These are phyloP conservation scores for Kodamaea sagamina DNA, from an alignment of 805 yeast genomes.

Conservation along the genomic window DNA sequence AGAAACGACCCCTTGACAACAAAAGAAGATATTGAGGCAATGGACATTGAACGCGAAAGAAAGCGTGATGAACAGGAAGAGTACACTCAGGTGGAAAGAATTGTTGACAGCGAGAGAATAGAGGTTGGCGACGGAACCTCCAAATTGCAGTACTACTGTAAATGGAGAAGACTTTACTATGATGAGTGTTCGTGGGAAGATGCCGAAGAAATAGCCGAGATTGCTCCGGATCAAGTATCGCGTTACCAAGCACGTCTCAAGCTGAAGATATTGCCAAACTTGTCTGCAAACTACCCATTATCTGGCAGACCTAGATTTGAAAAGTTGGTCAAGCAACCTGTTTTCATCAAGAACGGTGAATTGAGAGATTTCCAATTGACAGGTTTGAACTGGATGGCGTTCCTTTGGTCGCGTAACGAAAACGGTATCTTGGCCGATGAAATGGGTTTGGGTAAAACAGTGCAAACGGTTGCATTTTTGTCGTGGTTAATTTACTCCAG, in stretches of 20 bases:
- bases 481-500: slow-evolving; percentile 95
- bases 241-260: slow-evolving; percentile 78
- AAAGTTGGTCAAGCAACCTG: slow-evolving; percentile 82
- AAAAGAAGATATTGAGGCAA: slow-evolving; percentile 87
- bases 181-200: slow-evolving; percentile 98
- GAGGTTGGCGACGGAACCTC: slow-evolving; percentile 63
- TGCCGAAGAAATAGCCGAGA: slow-evolving; percentile 80
- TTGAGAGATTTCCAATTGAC: slow-evolving; percentile 96
- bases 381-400: slow-evolving; percentile 99
- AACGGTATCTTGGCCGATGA: slow-evolving; percentile 98
- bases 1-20: slow-evolving; percentile 81
- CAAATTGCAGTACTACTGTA: slow-evolving; percentile 78
- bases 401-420: slow-evolving; percentile 95
- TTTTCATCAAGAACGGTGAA: slow-evolving; percentile 86
- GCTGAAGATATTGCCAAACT: slow-evolving; percentile 80
- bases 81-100: slow-evolving; percentile 83
- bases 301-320: slow-evolving; percentile 82
- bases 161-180: slow-evolving; percentile 91
- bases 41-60: slow-evolving; percentile 89
- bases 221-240: slow-evolving; percentile 82
- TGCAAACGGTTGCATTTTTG: slow-evolving; percentile 91
- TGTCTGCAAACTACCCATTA: slow-evolving; percentile 73
- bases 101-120: slow-evolving; percentile 80
- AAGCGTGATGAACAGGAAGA: slow-evolving; percentile 81
- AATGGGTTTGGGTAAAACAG: slow-evolving; percentile 98